Conservation (phyloP, 768 basidiomycete genomes). For the Suillus weaverae region DNA sequence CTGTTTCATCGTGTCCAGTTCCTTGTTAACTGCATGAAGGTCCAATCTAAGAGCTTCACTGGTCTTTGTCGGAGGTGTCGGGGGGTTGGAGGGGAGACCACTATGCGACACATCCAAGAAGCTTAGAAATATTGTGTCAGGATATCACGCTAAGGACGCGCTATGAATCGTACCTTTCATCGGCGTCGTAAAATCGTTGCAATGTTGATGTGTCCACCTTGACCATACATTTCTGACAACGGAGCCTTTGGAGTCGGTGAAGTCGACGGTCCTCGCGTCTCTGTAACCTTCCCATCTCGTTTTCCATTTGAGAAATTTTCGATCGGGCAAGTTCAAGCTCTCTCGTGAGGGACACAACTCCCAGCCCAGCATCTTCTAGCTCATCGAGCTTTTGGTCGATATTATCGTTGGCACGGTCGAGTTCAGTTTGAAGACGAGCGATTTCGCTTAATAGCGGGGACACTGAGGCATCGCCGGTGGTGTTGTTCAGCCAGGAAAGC, state of each 20-base stretch:
- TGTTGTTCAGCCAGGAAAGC: slow-evolving; percentile 75
- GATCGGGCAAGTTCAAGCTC: slow-evolving; percentile 71
- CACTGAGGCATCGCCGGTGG: slow-evolving; percentile 53
- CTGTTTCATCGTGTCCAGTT: slow-evolving; percentile 63
- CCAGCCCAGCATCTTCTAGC: slow-evolving; percentile 78
- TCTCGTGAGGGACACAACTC: slow-evolving; percentile 67
- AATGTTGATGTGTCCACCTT: slow-evolving; percentile 55
- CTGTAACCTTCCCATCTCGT: slow-evolving; percentile 63
- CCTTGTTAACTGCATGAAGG: slow-evolving; percentile 58
- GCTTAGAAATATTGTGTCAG: slow-evolving; percentile 34
- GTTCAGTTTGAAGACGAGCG: slow-evolving; percentile 67
- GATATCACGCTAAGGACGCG: background rate
- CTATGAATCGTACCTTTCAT: slow-evolving; percentile 56
- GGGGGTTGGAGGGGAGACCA: slow-evolving; percentile 54
- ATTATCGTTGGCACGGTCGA: slow-evolving; percentile 77
- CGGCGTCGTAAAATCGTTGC: slow-evolving; percentile 42
- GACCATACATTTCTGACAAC: slow-evolving; percentile 69
- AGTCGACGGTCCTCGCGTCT: slow-evolving; percentile 70
- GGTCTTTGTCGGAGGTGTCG: slow-evolving; percentile 67
- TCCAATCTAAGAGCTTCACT: slow-evolving; percentile 63
- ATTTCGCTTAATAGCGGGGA: slow-evolving; percentile 74
- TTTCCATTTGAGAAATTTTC: slow-evolving; percentile 57
- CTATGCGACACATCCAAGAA: slow-evolving; percentile 51
- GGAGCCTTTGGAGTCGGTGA: slow-evolving; percentile 56
- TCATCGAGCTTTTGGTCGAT: slow-evolving; percentile 89